Percentiles rank a stretch among this genome's conserved stretches.
phyloP scores from a whole-genome alignment of 2,329 filamentous ascomycete genomes.

The Aspergillus carbonarius region DNA sequence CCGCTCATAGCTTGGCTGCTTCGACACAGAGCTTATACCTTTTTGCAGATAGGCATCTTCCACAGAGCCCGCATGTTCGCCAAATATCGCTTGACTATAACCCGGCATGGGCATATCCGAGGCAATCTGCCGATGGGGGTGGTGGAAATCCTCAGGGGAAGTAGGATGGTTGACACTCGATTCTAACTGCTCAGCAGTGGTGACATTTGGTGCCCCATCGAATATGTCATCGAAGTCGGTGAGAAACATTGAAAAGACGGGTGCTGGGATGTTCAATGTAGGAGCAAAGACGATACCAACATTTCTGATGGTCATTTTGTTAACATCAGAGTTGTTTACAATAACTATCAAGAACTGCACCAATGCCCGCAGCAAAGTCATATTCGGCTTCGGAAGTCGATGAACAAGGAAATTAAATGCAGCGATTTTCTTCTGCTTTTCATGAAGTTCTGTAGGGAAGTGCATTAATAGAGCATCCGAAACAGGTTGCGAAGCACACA shows the following conservation, averaged over 20 bases:
- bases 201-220: slow-evolving; percentile 59
- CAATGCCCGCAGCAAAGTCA: slow-evolving; percentile 77
- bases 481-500: not conserved
- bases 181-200: slow-evolving; percentile 37
- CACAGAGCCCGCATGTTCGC: slow-evolving; percentile 27
- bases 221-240: slow-evolving; percentile 90
- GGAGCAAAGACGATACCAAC: slow-evolving; percentile 98
- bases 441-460: slow-evolving; percentile 61
- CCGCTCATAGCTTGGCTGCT: slow-evolving; percentile 52
- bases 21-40: slow-evolving; percentile 53
- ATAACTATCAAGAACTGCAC: slow-evolving; percentile 88
- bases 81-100: slow-evolving; percentile 59
- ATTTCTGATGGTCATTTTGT: slow-evolving; percentile 98
- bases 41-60: slow-evolving; percentile 32
- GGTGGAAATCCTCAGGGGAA: slow-evolving; percentile 60
- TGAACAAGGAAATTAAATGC: slow-evolving; percentile 77
- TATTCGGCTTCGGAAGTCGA: slow-evolving; percentile 75
- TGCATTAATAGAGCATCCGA: slow-evolving; percentile 8
- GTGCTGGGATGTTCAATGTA: slow-evolving; percentile 91
- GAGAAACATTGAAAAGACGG: slow-evolving; percentile 89
- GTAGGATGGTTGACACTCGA: slow-evolving; percentile 42
- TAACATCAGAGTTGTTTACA: slow-evolving; percentile 82
- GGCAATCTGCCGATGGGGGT: slow-evolving; percentile 65
- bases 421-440: slow-evolving; percentile 72
- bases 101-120: slow-evolving; percentile 64